Conservation (phyloP, 2,329 filamentous ascomycete species). For the Cephalotrichum gorgonifer region DNA sequence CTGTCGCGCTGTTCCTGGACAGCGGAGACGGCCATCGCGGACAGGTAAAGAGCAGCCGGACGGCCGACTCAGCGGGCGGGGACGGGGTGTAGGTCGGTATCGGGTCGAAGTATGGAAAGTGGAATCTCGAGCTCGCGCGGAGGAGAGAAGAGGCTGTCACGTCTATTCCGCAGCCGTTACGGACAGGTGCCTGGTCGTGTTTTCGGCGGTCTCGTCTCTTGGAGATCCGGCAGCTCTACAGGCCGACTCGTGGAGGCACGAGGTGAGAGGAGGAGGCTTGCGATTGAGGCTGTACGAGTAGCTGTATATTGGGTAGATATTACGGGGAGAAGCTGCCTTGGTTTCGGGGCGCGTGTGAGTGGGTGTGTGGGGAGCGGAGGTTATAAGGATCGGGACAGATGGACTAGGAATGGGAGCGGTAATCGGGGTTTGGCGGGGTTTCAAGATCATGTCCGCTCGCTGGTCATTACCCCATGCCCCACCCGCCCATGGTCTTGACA, state of each 20-base stretch:
- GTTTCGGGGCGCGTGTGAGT: no score
- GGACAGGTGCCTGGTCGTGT: no score
- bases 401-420: neutral
- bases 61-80: neutral
- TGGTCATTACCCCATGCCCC: neutral
- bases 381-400: no score
- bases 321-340: no score
- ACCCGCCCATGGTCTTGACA: neutral
- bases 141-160: no score
- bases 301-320: no score
- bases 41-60: neutral
- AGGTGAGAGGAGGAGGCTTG: neutral
- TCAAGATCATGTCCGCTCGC: constrained; percentile 18
- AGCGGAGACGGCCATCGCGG: constrained; percentile 72
- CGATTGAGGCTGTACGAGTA: neutral
- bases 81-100: neutral
- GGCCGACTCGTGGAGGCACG: neutral
- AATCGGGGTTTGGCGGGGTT: constrained; percentile 16
- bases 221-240: neutral
- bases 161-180: no score
- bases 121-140: neutral
- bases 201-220: no score
- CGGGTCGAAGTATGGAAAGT: neutral
- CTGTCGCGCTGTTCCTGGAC: constrained; percentile 67
- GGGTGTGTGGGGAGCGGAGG: no score